Evolutionary conservation across 768 basidiomycete species (phyloP).

Genomic region (Pleurotus ostreatus): DNA sequence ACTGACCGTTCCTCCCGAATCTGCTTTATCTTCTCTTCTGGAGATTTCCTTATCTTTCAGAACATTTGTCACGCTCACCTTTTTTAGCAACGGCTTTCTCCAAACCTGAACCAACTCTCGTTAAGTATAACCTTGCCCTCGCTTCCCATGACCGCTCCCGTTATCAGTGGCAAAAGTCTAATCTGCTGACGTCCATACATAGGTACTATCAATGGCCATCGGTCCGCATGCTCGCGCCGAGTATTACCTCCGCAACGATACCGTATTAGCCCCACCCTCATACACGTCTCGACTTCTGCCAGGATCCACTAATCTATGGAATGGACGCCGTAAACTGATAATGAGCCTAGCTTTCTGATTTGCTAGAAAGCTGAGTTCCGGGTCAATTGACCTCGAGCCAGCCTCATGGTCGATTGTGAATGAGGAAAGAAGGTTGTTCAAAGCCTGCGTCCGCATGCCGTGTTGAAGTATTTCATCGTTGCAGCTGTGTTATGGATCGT

Average conservation of each 20-base stretch:
- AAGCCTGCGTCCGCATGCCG: slow-evolving; percentile 3
- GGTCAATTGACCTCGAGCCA: slow-evolving; percentile 5
- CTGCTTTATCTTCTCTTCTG: no score
- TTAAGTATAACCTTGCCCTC: no score
- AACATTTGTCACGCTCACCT: no score
- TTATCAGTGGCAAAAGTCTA: background rate
- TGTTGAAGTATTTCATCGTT: slow-evolving; percentile 1
- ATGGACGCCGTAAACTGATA: background rate
- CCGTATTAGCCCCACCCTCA: background rate
- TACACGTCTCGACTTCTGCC: background rate
- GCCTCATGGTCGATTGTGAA: slow-evolving; percentile 1
- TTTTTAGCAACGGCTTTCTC: no score
- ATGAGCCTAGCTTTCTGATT: background rate
- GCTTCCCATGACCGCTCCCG: no score
- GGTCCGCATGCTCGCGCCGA: background rate
- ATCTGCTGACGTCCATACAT: background rate
- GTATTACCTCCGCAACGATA: slow-evolving; percentile 1
- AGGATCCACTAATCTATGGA: background rate
- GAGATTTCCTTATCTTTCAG: no score
- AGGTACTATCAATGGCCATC: background rate
- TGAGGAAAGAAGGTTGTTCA: background rate
- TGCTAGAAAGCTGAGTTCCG: slow-evolving; percentile 1
- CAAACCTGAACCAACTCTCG: no score
- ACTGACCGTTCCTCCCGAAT: no score
- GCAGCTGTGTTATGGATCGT: background rate